Conservation (phyloP, 306 rosid genomes). For the Pyrus communis region DNA sequence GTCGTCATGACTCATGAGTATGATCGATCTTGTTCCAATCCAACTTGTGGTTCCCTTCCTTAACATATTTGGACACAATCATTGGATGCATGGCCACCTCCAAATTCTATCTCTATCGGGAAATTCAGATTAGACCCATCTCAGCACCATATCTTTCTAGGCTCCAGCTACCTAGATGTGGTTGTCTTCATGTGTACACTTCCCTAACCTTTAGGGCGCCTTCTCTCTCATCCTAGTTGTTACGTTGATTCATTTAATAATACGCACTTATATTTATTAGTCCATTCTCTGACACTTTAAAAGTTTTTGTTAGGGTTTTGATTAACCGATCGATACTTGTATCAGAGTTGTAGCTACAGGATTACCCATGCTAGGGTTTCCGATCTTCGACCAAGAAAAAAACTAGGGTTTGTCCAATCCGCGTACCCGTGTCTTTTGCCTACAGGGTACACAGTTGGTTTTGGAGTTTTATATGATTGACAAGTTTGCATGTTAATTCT, state of each 20-base stretch:
- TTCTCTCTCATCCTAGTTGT: neutral
- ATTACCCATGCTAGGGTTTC: neutral
- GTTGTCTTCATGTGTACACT: neutral
- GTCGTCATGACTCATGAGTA: neutral
- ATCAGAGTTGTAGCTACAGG: neutral
- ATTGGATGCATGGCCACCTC: slow-evolving; percentile 27
- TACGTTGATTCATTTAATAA: neutral
- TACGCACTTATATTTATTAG: neutral
- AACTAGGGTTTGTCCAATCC: neutral
- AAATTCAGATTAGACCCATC: slow-evolving; percentile 27
- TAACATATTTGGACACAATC: slow-evolving; percentile 57
- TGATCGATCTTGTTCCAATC: neutral
- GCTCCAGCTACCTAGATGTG: neutral
- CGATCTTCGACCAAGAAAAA: neutral
- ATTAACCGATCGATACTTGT: neutral
- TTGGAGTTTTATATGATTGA: neutral
- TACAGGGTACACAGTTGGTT: neutral
- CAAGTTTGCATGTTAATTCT: neutral
- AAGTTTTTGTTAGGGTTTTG: neutral
- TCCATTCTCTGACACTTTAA: neutral
- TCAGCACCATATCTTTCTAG: neutral
- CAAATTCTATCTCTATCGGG: slow-evolving; percentile 34
- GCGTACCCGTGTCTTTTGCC: neutral
- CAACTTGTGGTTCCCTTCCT: slow-evolving; percentile 35
- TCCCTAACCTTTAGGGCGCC: neutral